Evolutionary conservation across 2,329 filamentous ascomycete species (phyloP), one percentile per base, ranked within the genome.

Genomic region (Esteya vermicola): DNA sequence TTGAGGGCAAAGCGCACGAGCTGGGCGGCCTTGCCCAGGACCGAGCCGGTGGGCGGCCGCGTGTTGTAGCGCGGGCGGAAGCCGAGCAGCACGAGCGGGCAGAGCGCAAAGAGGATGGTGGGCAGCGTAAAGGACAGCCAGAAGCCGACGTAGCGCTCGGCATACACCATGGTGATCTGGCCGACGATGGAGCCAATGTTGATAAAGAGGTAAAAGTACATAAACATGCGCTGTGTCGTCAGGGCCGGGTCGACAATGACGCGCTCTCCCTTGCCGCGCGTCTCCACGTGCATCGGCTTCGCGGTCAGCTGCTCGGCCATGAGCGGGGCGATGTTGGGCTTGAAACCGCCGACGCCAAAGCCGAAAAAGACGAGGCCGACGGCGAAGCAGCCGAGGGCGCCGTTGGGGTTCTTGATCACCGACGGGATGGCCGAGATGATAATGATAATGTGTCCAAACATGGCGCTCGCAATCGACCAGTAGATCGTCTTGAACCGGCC

Each of bases 311-410:
- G 78, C 51, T 84, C 79, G 20, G 77, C 78, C 39, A 84, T 71
- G 14, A 83, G 61, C 0, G 78, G 77, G 0, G 77, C 75, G 35
- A 88, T 80, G 52, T 86, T 86, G 45, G 78, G 72, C 64, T 86
- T 88, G 71, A 86, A 85, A 50, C 82, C 79, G 44, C 82, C 81
- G 2, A 80, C 83, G 33, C 81, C 81, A 21, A 83, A 56, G 48
- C 65, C 67, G 31, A 69, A 62, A 20, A 53, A 52, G 26, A 69
- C 51, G 25, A 68, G 60, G n/a, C 79, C 80, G 53, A 85, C 72
- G 52, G 85, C 68, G 50, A 85, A 81, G 38, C 72, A 75, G 2
- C 64, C 78, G 34, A 84, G 71, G 0, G 78, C 64, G 12, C 65
- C 62, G 14, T 75, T 67, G 27, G 61, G 59, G 46, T 72, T 59